Evolutionary conservation across 768 basidiomycete species (phyloP).

Genomic region (Myochromella boudieri): DNA sequence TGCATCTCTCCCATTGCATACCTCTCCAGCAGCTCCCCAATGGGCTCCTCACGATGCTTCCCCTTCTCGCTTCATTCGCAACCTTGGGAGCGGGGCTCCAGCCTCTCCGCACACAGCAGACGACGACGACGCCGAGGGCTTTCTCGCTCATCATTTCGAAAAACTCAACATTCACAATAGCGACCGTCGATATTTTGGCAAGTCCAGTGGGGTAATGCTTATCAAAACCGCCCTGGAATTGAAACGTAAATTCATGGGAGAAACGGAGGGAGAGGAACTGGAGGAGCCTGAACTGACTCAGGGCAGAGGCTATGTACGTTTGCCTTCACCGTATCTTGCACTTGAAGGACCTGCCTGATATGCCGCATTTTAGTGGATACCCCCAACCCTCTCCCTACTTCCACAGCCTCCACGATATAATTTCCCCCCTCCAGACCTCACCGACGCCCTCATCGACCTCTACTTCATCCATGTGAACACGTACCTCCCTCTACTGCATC

Average conservation of each 20-base stretch:
- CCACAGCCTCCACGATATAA: conserved; percentile 23
- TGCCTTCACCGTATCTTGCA: background rate
- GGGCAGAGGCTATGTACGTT: background rate
- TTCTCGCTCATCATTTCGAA: conserved; percentile 37
- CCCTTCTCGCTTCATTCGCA: conserved; percentile 11
- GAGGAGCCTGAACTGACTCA: background rate
- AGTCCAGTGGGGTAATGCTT: conserved; percentile 53
- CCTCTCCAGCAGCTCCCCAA: background rate
- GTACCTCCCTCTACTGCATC: conserved; percentile 68
- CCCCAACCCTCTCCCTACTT: conserved; percentile 8
- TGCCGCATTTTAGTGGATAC: conserved; percentile 26
- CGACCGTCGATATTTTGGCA: conserved; percentile 50
- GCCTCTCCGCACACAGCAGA: conserved; percentile 13
- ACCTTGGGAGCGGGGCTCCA: conserved; percentile 2
- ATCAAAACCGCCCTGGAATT: conserved; percentile 52
- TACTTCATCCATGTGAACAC: conserved; percentile 64
- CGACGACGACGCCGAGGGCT: conserved; percentile 33
- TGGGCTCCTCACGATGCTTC: conserved; percentile 1
- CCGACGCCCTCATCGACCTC: conserved; percentile 50
- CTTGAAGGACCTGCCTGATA: background rate
- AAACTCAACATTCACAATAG: conserved; percentile 29
- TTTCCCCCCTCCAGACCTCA: conserved; percentile 57
- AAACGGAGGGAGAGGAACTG: background rate
- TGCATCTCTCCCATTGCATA: background rate
- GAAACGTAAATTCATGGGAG: conserved; percentile 51